Percentiles rank a stretch among this genome's conserved stretches.
phyloP scores from a whole-genome alignment of 2,329 filamentous ascomycete genomes.

The Bipolaris cookei region DNA sequence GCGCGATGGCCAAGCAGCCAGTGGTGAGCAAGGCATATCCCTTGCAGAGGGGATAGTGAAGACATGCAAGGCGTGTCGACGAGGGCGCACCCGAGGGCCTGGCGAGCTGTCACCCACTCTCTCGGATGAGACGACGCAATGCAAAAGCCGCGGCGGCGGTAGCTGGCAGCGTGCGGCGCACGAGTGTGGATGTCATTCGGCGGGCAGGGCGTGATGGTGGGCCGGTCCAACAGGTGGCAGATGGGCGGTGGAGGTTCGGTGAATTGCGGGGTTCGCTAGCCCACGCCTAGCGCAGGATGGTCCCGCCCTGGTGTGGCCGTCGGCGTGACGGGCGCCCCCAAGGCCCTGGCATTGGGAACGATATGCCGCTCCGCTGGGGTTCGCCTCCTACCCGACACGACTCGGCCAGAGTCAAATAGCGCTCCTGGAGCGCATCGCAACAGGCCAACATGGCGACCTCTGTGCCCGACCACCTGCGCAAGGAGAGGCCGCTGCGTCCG shows the following conservation, averaged over 20 bases:
- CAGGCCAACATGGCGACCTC: conserved; percentile 18
- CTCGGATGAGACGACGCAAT: conserved; percentile 14
- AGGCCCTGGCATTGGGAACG: conserved; percentile 26
- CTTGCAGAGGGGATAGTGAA: neutral
- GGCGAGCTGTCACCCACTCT: conserved; percentile 15
- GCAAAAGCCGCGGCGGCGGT: conserved; percentile 10
- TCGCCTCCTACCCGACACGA: conserved; percentile 25
- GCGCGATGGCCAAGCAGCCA: neutral
- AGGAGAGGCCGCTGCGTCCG: conserved; percentile 23
- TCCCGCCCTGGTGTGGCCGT: conserved; percentile 20
- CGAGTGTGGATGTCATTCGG: conserved; percentile 15
- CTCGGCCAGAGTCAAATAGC: conserved; percentile 13
- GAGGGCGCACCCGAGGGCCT: conserved; percentile 10
- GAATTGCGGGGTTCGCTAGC: conserved; percentile 19
- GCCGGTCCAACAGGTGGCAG: conserved; percentile 15
- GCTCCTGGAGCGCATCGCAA: conserved; percentile 4
- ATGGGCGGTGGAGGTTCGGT: conserved; percentile 17
- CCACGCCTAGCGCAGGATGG: conserved; percentile 15
- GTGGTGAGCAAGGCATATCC: neutral
- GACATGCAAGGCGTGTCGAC: conserved; percentile 11
- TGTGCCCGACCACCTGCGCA: conserved; percentile 3
- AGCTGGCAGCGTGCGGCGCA: conserved; percentile 16
- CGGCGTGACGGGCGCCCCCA: conserved; percentile 24
- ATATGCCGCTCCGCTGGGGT: conserved; percentile 27
- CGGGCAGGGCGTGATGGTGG: conserved; percentile 10